Percentiles rank a stretch among this genome's conserved stretches.
Evolutionary conservation across 2,329 filamentous ascomycete genomes (phyloP).

Genomic region (Hirsutella thompsonii): DNA sequence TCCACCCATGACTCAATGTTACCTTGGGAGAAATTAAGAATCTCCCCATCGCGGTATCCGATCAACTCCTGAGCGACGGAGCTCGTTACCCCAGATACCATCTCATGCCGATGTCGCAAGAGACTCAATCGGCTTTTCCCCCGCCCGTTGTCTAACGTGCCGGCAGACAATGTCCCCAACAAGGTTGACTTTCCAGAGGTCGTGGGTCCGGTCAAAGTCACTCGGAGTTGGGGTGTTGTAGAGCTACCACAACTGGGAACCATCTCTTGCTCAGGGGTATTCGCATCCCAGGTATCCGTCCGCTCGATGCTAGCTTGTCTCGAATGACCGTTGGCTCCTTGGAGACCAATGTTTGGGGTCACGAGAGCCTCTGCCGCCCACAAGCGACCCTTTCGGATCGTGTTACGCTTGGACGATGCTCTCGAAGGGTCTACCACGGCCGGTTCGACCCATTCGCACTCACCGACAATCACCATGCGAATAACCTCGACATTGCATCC

Average conservation of each 20-base stretch:
- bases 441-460: conserved; percentile 60
- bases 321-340: not conserved
- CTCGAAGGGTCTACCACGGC: conserved; percentile 16
- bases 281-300: not conserved
- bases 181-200: conserved; percentile 88
- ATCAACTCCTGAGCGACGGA: conserved; percentile 90
- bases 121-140: conserved; percentile 82
- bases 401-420: conserved; percentile 9
- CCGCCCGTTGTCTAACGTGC: conserved; percentile 79
- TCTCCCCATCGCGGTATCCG: conserved; percentile 52
- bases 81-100: conserved; percentile 82
- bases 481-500: conserved; percentile 76
- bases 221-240: conserved; percentile 60
- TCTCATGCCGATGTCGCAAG: conserved; percentile 86
- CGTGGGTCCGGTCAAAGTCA: conserved; percentile 81
- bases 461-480: conserved; percentile 71
- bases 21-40: conserved; percentile 75
- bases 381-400: conserved; percentile 38
- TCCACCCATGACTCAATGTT: conserved; percentile 91
- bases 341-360: conserved; percentile 51
- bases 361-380: conserved; percentile 87
- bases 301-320: not conserved
- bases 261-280: conserved; percentile 5
- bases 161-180: conserved; percentile 77
- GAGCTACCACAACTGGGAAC: conserved; percentile 32